Conservation (phyloP, 1,284 basidiomycete species). For the Trichosporon sp. region DNA sequence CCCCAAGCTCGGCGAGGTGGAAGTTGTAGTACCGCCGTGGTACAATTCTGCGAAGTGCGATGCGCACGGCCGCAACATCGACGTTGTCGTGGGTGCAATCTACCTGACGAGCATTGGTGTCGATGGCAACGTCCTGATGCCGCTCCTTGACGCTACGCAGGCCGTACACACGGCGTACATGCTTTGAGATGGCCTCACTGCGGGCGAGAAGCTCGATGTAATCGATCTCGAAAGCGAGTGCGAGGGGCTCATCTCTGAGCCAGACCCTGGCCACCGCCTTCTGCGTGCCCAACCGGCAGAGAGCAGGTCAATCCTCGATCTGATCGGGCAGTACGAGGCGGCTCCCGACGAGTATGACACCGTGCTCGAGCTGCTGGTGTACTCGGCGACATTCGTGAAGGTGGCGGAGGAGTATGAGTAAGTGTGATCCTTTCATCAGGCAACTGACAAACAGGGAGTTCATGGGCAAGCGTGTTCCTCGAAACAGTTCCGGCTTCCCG, state of each 20-base stretch:
- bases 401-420: neutral
- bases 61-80: neutral
- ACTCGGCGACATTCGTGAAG: neutral
- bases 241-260: neutral
- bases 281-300: neutral
- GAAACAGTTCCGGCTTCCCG: neutral
- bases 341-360: neutral
- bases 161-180: neutral
- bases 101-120: neutral
- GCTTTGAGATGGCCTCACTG: neutral
- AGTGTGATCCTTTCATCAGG: neutral
- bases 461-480: neutral
- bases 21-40: neutral
- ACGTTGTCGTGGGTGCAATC: neutral
- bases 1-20: neutral
- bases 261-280: neutral
- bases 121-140: neutral
- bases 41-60: neutral
- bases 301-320: neutral
- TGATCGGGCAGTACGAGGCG: neutral
- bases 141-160: neutral
- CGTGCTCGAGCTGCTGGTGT: neutral
- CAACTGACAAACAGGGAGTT: neutral
- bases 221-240: neutral
- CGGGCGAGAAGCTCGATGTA: neutral